Conservation (phyloP, 441 rosid genomes). For the Metrosideros polymorpha region DNA sequence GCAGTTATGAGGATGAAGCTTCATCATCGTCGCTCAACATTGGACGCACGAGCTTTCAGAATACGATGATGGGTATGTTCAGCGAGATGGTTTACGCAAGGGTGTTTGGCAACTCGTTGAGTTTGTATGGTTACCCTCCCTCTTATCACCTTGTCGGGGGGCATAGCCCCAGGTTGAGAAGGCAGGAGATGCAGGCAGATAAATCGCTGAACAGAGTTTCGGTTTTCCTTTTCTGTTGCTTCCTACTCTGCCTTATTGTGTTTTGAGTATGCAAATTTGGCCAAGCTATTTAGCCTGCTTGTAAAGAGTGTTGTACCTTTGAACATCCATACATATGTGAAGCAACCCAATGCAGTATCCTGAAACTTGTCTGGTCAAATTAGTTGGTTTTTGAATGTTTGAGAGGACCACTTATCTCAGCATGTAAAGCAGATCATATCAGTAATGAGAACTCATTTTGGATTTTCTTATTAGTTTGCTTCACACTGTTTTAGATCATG, state of each 20-base stretch:
- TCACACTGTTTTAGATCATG: not conserved
- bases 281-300: not conserved
- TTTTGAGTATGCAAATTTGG: slow-evolving; percentile 27
- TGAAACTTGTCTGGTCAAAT: not conserved
- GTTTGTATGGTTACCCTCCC: slow-evolving; percentile 32
- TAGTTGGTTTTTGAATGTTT: not conserved
- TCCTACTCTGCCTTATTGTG: slow-evolving; percentile 60
- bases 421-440: not conserved
- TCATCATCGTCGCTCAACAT: slow-evolving; percentile 28
- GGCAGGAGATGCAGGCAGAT: slow-evolving; percentile 57
- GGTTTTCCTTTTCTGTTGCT: slow-evolving; percentile 63
- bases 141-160: slow-evolving; percentile 32
- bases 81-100: slow-evolving; percentile 59
- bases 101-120: slow-evolving; percentile 51
- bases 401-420: not conserved
- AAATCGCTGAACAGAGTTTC: slow-evolving; percentile 74
- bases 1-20: slow-evolving; percentile 20
- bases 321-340: not conserved
- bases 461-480: not conserved
- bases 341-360: not conserved
- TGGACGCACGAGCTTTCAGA: slow-evolving; percentile 28
- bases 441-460: not conserved
- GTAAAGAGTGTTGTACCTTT: not conserved
- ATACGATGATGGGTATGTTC: slow-evolving; percentile 50
- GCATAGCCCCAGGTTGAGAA: slow-evolving; percentile 47